Base-by-base conservation (phyloP, 1,139 yeast species). In the Schwanniomyces etchellsii region DNA sequence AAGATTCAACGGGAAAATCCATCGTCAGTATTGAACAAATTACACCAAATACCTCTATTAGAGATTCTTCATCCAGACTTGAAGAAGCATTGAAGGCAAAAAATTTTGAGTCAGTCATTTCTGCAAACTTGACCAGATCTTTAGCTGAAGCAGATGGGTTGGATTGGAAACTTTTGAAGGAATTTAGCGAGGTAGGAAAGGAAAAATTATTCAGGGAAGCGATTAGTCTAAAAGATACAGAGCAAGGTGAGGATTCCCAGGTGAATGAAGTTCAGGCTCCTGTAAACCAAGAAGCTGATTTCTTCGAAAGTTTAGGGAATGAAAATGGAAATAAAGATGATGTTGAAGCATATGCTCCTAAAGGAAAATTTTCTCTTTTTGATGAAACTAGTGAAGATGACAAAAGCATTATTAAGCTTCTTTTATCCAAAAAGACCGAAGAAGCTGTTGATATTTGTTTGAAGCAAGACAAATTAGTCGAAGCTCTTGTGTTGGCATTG, bases 401-500 rank as follows among this genome's bases (percentile, higher is more conserved):
- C 28, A 58, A 61, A 37, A 60, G 63, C 21, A 65, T 86, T 30
- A 68, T 76, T 21, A 68, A 70, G 38, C 70, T 80, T 14, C 55
- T 88, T 26, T 64, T 89, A 39, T 52, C 58, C 12, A 89, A 89
- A 36, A 70, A 85, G 35, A 60, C 74, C 35, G 75, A 73, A 16
- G 66, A 69, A 16, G 96, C 97, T 0, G 80, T 86, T 5, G 69
- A 77, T 22, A 50, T 70, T 26, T 79, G 93, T 40, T 63, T 93
- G 37, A 69, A 75, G 30, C 72, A 74, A 29, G 81, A 74, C 34
- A 71, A 74, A 35, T 60, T 86, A 24, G 57, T 74, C 14, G 97
- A 91, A 51, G 96, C 97, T 3, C 70, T 89, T 42, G 64, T 89
- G 26, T 69, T 93, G 37, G 85, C 97, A 0, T 60, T 84, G 45